A percentile compares a stretch with the other conserved stretches of the same genome.
These are phyloP conservation scores for Pelargonium australe DNA, from an alignment of 441 rosid genomes.

Conservation along the genomic window DNA sequence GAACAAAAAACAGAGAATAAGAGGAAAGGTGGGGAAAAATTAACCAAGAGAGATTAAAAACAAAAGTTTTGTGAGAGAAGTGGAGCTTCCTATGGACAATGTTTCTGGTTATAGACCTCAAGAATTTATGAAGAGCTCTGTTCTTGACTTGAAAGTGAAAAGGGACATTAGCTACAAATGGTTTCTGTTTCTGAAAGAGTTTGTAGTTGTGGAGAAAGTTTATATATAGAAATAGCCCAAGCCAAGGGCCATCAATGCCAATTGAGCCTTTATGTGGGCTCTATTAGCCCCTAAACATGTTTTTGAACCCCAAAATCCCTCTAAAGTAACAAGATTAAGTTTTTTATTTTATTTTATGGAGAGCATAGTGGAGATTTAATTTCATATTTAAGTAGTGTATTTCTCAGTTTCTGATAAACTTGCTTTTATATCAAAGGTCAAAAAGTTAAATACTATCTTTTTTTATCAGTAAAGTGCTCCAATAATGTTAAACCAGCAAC, in stretches of 20 bases:
- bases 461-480: background rate
- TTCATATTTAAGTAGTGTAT: background rate
- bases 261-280: too few relatives aligned
- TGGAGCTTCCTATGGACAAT: background rate
- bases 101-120: background rate
- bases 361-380: background rate
- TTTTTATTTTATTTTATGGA: too few relatives aligned
- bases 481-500: slow-evolving; percentile 11
- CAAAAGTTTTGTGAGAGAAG: background rate
- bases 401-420: slow-evolving; percentile 10
- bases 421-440: slow-evolving; percentile 19
- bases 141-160: background rate
- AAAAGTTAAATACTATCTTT: slow-evolving; percentile 14
- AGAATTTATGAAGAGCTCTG: background rate
- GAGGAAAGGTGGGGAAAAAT: background rate
- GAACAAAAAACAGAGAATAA: background rate
- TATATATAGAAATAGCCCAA: too few relatives aligned
- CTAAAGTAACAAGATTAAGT: too few relatives aligned
- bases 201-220: too few relatives aligned
- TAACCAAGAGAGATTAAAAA: background rate
- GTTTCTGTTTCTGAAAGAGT: too few relatives aligned
- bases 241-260: too few relatives aligned
- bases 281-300: too few relatives aligned
- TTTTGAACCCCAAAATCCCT: too few relatives aligned
- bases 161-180: background rate